Conservation (phyloP, 2,329 filamentous ascomycete genomes). For the Penicillium sumatraense region DNA sequence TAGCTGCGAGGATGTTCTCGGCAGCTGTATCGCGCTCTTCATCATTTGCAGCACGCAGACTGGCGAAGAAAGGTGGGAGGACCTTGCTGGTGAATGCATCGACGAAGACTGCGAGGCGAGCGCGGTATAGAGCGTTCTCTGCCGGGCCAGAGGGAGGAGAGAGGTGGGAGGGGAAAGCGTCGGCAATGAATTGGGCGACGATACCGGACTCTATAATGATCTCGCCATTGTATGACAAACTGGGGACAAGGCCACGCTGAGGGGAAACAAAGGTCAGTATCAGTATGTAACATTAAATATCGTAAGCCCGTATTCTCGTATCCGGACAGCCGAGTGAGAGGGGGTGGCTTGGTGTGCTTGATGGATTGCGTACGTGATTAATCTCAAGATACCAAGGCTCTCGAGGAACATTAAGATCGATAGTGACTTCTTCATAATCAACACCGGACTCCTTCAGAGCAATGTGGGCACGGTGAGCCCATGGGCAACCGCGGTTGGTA, state of each 20-base stretch:
- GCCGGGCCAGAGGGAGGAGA: conserved; percentile 58
- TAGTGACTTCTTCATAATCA: conserved; percentile 70
- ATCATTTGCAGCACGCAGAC: conserved; percentile 52
- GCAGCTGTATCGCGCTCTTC: conserved; percentile 57
- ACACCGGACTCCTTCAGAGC: conserved; percentile 68
- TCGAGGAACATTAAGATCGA: conserved; percentile 72
- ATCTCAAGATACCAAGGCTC: conserved; percentile 75
- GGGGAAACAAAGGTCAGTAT: conserved; percentile 6
- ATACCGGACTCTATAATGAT: conserved; percentile 76
- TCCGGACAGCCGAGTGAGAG: not conserved
- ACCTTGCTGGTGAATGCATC: conserved; percentile 71
- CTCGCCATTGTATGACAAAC: conserved; percentile 69
- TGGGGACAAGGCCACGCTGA: conserved; percentile 74
- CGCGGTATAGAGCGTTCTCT: conserved; percentile 64
- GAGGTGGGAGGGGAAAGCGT: conserved; percentile 71
- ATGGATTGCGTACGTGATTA: conserved; percentile 62
- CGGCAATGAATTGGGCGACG: conserved; percentile 69
- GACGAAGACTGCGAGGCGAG: conserved; percentile 72
- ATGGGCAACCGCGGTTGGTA: conserved; percentile 72
- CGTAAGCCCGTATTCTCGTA: not conserved
- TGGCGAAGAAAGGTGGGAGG: conserved; percentile 52
- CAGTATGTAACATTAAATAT: no score
- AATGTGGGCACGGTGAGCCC: conserved; percentile 77
- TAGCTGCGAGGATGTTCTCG: conserved; percentile 57
- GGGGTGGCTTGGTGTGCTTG: not conserved